Percentiles rank a stretch among this genome's conserved stretches.
Evolutionary conservation across 148 eudicot genomes (phyloP).

Genomic region (Diospyros kaki): DNA sequence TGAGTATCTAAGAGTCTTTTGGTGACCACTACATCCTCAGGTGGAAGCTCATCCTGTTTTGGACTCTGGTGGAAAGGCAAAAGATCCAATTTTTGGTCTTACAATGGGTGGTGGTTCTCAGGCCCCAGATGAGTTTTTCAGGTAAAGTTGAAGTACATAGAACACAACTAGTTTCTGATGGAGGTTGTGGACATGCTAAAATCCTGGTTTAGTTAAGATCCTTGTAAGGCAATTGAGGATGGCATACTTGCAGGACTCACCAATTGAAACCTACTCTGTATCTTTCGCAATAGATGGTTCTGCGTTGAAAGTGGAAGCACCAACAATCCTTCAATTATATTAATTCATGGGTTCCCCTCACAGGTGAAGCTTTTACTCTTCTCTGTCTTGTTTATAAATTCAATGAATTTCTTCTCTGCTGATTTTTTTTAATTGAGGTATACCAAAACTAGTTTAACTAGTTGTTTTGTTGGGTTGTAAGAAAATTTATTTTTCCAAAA

Average conservation of each 20-base stretch:
- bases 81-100: slow-evolving; percentile 94
- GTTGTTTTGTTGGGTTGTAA: too few species aligned
- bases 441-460: too few species aligned
- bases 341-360: slow-evolving; percentile 97
- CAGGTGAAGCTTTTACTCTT: slow-evolving; percentile 55
- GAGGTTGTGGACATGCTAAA: slow-evolving; percentile 1
- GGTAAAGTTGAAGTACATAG: slow-evolving; percentile 44
- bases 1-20: neutral
- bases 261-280: slow-evolving; percentile 46
- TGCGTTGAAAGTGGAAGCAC: slow-evolving; percentile 83
- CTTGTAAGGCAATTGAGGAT: slow-evolving; percentile 62
- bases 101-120: slow-evolving; percentile 83
- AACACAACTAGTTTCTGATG: neutral
- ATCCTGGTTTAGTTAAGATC: slow-evolving; percentile 18
- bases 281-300: slow-evolving; percentile 93
- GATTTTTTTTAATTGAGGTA: neutral
- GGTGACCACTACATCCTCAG: slow-evolving; percentile 25
- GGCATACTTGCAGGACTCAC: slow-evolving; percentile 73
- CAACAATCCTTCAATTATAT: slow-evolving; percentile 62
- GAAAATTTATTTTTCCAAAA: too few species aligned
- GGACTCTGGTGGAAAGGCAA: slow-evolving; percentile 80
- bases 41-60: slow-evolving; percentile 75
- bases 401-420: neutral
- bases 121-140: slow-evolving; percentile 73
- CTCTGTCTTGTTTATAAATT: neutral